Percentiles rank a stretch among this genome's conserved stretches.
Evolutionary conservation across 345 rosid genomes (phyloP).

Genomic region (Corchorus olitorius): DNA sequence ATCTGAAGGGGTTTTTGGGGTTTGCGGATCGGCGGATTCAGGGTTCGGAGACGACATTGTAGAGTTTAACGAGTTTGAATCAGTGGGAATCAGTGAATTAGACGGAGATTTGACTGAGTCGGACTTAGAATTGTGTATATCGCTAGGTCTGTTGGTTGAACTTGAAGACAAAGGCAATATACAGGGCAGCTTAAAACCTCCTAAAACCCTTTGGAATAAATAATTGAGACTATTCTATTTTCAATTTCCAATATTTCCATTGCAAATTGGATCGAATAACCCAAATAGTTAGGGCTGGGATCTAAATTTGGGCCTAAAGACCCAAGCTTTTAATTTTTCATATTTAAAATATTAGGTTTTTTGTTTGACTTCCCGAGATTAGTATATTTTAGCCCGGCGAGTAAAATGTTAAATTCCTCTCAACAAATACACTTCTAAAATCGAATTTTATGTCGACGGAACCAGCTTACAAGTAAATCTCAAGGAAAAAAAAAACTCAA

Average conservation of each 20-base stretch:
- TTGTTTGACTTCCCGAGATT: too few relatives aligned
- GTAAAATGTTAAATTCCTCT: too few relatives aligned
- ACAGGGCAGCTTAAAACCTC: constrained; percentile 12
- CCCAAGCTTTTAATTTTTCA: too few relatives aligned
- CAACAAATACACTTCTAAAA: too few relatives aligned
- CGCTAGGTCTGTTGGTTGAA: neutral
- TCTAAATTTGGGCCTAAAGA: too few relatives aligned
- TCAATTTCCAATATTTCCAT: neutral
- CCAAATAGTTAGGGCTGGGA: too few relatives aligned
- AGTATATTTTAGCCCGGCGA: too few relatives aligned
- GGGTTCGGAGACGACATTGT: constrained; percentile 21
- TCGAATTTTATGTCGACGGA: too few relatives aligned
- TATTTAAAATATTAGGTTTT: too few relatives aligned
- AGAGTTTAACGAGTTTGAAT: neutral
- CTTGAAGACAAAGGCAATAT: neutral
- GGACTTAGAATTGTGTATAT: neutral
- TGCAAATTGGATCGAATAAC: neutral
- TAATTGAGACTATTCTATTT: neutral
- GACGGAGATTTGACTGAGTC: neutral
- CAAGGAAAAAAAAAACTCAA: too few relatives aligned
- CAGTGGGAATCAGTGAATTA: neutral
- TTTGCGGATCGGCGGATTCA: constrained; percentile 18
- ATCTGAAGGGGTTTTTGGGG: constrained; percentile 12
- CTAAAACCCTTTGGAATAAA: constrained; percentile 3
- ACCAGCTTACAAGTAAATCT: too few relatives aligned